These are phyloP conservation scores for Theileria luwenshuni DNA, from an alignment of 169 alveolate species.

Conservation along the genomic window DNA sequence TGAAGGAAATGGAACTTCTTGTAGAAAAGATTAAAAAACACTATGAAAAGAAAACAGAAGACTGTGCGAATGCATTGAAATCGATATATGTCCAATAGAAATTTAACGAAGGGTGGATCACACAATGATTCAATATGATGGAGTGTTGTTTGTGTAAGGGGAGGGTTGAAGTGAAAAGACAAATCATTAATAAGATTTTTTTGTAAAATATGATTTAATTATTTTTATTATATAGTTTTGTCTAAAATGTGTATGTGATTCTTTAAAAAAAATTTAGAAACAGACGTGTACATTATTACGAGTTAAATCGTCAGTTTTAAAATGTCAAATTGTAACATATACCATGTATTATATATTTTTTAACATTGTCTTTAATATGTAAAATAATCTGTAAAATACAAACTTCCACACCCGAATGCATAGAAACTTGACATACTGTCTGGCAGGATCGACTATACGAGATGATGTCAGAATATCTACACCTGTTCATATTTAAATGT, in stretches of 20 bases:
- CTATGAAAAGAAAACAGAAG: conserved; percentile 37
- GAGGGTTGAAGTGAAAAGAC: neutral
- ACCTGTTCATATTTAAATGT: neutral
- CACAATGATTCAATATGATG: neutral
- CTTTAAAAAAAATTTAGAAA: neutral
- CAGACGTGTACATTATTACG: neutral
- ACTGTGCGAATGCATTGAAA: conserved; percentile 43
- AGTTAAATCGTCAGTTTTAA: neutral
- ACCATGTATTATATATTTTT: neutral
- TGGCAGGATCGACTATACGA: neutral
- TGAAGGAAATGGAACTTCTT: conserved; percentile 44
- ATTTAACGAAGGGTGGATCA: neutral
- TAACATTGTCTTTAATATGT: conserved; percentile 1
- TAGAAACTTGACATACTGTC: neutral
- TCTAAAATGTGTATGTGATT: conserved; percentile 4
- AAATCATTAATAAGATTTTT: neutral
- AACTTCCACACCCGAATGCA: conserved; percentile 17
- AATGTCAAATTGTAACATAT: conserved; percentile 1
- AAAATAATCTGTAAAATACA: conserved; percentile 2
- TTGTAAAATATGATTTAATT: conserved; percentile 10
- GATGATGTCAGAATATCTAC: conserved; percentile 1
- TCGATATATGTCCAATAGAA: conserved; percentile 11
- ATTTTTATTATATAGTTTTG: neutral
- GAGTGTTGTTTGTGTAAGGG: neutral
- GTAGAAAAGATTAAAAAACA: conserved; percentile 38